Percentiles rank a stretch among this genome's conserved stretches.
Evolutionary conservation across 2,329 filamentous ascomycete genomes (phyloP).

Genomic region (Curvularia sp.): DNA sequence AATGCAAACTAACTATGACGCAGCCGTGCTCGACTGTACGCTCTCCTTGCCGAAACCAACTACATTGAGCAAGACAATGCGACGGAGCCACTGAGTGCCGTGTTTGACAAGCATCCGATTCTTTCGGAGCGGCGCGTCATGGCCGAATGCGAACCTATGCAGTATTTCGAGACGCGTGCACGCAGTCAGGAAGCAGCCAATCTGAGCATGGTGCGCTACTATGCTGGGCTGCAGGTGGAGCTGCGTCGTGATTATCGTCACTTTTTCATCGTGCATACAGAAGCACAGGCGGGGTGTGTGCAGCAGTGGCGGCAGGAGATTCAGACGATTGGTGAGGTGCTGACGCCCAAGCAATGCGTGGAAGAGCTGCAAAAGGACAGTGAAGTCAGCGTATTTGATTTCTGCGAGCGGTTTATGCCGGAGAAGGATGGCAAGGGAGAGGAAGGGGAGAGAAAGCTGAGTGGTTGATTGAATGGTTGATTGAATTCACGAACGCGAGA

Average conservation of each 20-base stretch:
- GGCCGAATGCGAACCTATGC: conserved; percentile 26
- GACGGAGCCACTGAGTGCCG: conserved; percentile 11
- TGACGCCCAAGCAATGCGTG: conserved; percentile 39
- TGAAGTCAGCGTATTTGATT: conserved; percentile 37
- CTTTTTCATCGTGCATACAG: conserved; percentile 43
- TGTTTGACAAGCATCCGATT: conserved; percentile 39
- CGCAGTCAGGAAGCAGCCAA: conserved; percentile 37
- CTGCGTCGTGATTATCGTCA: conserved; percentile 41
- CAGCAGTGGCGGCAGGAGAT: conserved; percentile 35
- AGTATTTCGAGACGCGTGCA: conserved; percentile 36
- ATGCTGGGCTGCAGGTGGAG: conserved; percentile 31
- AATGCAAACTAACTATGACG: conserved; percentile 4
- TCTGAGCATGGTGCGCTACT: conserved; percentile 37
- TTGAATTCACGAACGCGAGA: background rate
- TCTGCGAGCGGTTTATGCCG: conserved; percentile 36
- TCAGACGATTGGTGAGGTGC: conserved; percentile 37
- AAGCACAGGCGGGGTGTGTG: conserved; percentile 24
- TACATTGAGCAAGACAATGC: conserved; percentile 40
- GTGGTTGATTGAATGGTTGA: background rate
- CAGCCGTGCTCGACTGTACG: conserved; percentile 38
- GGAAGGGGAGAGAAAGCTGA: background rate
- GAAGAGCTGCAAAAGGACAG: conserved; percentile 31
- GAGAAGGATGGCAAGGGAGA: background rate
- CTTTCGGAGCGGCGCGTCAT: conserved; percentile 36
- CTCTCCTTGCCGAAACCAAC: conserved; percentile 26